Evolutionary conservation across 495 filamentous ascomycete species (phyloP).

Genomic region (Cladorrhinum samala): DNA sequence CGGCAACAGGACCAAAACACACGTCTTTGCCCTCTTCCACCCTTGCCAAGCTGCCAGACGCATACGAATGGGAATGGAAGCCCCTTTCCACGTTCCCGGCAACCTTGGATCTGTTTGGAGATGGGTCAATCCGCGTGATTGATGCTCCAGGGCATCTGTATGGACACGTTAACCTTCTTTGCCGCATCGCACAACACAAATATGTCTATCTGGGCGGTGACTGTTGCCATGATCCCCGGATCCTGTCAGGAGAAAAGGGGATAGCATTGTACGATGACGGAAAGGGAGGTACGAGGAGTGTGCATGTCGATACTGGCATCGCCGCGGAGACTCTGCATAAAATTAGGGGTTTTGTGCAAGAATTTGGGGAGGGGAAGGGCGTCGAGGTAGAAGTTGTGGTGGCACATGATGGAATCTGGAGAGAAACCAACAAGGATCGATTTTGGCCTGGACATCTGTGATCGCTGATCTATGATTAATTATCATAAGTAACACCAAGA

Average conservation of each 20-base stretch:
- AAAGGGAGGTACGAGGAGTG: constrained; percentile 30
- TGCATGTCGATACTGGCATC: constrained; percentile 32
- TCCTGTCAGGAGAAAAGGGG: constrained; percentile 35
- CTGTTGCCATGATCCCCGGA: constrained; percentile 41
- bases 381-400: constrained; percentile 39
- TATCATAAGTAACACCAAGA: too few species aligned
- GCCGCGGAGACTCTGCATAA: constrained; percentile 30
- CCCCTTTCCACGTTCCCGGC: constrained; percentile 27
- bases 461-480: background rate
- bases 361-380: background rate
- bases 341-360: constrained; percentile 20
- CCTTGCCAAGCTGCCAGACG: constrained; percentile 5
- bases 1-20: constrained; percentile 10
- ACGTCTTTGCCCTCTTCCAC: constrained; percentile 7
- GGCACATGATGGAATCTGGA: constrained; percentile 42
- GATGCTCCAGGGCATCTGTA: constrained; percentile 43
- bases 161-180: constrained; percentile 44
- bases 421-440: constrained; percentile 28
- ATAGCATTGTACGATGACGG: constrained; percentile 40
- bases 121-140: constrained; percentile 34
- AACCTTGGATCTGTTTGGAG: constrained; percentile 38
- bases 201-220: constrained; percentile 44
- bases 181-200: constrained; percentile 15
- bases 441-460: constrained; percentile 27
- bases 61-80: constrained; percentile 8